Evolutionary conservation across 495 filamentous ascomycete species (phyloP).

Genomic region (Annulohypoxylon stygium): DNA sequence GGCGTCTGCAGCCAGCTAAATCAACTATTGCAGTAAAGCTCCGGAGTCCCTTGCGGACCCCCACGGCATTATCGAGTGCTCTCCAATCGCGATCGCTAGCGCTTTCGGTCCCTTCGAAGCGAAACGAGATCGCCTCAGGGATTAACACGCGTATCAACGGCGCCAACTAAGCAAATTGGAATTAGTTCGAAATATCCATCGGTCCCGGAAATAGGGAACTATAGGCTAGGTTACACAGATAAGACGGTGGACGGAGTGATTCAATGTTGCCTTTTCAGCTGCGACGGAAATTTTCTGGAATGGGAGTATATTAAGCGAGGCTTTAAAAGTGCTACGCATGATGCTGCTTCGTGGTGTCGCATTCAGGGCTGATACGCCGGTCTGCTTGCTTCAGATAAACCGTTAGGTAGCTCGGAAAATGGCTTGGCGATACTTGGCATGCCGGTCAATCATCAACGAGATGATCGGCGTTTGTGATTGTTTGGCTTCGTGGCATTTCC

Average conservation of each 20-base stretch:
- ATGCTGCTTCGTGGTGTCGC: conserved; percentile 1
- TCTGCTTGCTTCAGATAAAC: background rate
- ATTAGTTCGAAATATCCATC: too few relatives aligned
- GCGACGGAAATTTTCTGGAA: background rate
- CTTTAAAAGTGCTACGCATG: background rate
- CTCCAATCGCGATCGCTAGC: conserved; percentile 7
- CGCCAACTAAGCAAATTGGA: background rate
- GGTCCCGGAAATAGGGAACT: conserved; percentile 8
- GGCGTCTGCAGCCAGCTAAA: background rate
- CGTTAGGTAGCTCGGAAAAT: background rate
- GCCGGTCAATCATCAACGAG: background rate
- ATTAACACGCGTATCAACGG: background rate
- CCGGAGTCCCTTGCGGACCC: background rate
- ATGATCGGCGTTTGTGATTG: background rate
- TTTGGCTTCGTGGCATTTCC: background rate
- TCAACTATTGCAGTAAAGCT: background rate
- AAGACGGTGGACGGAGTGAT: background rate
- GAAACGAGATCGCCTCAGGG: conserved; percentile 8
- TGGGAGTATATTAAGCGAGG: background rate
- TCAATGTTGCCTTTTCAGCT: background rate
- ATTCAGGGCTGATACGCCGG: background rate
- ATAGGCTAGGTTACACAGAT: conserved; percentile 10
- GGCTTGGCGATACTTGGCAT: background rate
- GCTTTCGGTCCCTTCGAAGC: background rate
- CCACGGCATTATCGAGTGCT: background rate